Conservation (phyloP, 345 rosid genomes). For the Trapa bicornis region DNA sequence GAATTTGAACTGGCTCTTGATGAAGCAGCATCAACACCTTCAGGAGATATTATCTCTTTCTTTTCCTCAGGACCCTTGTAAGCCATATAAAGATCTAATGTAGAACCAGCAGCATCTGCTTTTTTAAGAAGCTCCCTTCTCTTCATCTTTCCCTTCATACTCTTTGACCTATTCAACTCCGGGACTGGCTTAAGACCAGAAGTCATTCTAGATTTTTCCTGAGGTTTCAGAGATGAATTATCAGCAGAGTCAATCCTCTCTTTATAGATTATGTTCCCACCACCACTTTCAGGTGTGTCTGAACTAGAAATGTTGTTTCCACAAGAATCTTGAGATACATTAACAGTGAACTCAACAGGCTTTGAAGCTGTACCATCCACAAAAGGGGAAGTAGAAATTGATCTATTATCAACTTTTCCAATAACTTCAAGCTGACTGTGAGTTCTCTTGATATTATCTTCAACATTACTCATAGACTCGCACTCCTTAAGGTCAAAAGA, state of each 20-base stretch:
- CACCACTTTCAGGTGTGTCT: too few relatives aligned
- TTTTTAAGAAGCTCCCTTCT: slow-evolving; percentile 59
- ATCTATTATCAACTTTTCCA: slow-evolving; percentile 11
- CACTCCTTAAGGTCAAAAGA: slow-evolving; percentile 7
- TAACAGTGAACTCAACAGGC: neutral
- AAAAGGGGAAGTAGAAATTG: slow-evolving; percentile 12
- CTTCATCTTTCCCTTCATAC: slow-evolving; percentile 43
- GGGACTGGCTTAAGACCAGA: slow-evolving; percentile 32
- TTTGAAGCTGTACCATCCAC: slow-evolving; percentile 18
- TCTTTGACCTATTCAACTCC: slow-evolving; percentile 38
- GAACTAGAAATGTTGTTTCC: slow-evolving; percentile 2
- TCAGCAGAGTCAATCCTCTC: too few relatives aligned
- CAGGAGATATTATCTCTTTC: slow-evolving; percentile 32
- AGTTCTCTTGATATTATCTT: slow-evolving; percentile 15
- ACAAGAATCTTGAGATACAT: slow-evolving; percentile 8
- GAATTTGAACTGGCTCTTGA: slow-evolving; percentile 24
- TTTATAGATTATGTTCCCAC: too few relatives aligned
- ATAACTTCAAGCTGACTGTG: slow-evolving; percentile 16
- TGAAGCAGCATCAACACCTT: slow-evolving; percentile 17
- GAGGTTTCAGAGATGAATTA: slow-evolving; percentile 11
- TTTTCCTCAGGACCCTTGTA: slow-evolving; percentile 86
- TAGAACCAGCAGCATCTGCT: slow-evolving; percentile 90
- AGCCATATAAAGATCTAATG: slow-evolving; percentile 76
- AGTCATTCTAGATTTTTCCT: slow-evolving; percentile 20
- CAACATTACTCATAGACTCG: slow-evolving; percentile 12